phyloP scores from a whole-genome alignment of 345 rosid species.

The Alliaria petiolata region DNA sequence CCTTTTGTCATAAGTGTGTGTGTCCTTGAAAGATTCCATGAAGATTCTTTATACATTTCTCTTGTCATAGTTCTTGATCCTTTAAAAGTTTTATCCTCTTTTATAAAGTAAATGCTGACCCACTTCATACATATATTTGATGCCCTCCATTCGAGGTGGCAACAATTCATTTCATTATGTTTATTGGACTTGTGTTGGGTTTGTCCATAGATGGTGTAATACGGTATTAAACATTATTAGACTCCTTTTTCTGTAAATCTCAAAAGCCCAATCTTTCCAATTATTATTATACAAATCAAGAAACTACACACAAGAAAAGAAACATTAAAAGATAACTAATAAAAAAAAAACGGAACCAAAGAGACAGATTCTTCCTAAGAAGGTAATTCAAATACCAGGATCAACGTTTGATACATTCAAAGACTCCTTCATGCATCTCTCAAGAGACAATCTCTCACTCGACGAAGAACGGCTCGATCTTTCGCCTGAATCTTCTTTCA shows the following conservation, averaged over 20 bases:
- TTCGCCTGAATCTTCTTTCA: slow-evolving; percentile 33
- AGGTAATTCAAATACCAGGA: slow-evolving; percentile 29
- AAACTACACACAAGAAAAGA: slow-evolving; percentile 19
- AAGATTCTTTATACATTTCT: slow-evolving; percentile 9
- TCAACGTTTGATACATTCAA: slow-evolving; percentile 31
- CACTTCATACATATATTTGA: not conserved
- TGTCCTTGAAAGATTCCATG: not conserved
- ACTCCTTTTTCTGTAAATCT: slow-evolving; percentile 5
- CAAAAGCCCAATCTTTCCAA: slow-evolving; percentile 1
- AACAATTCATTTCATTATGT: no score
- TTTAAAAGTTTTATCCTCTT: no score
- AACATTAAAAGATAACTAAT: not conserved
- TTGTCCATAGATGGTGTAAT: no score
- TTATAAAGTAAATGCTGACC: not conserved
- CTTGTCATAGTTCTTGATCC: not conserved
- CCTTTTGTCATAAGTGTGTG: not conserved
- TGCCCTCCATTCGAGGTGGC: no score
- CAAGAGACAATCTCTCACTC: slow-evolving; percentile 35
- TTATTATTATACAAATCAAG: slow-evolving; percentile 19
- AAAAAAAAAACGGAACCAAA: not conserved
- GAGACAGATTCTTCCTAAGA: not conserved
- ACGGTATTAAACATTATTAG: no score
- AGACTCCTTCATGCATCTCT: slow-evolving; percentile 32
- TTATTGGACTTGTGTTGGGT: no score
- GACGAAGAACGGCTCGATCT: slow-evolving; percentile 23